Conservation (phyloP, 345 rosid species). For the Camelina hispida region DNA sequence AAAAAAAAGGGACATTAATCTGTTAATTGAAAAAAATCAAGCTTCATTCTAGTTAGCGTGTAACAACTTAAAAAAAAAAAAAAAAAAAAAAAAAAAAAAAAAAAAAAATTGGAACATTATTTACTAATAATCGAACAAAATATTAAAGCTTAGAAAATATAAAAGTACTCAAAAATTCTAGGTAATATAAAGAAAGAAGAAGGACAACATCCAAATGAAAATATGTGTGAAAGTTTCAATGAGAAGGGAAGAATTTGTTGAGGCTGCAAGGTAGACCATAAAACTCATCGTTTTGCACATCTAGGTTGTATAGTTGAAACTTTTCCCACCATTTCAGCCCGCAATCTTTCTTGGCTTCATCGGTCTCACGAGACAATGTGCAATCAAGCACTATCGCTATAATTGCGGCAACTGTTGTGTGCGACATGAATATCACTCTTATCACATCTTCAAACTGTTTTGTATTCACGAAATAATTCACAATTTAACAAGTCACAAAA, state of each 20-base stretch:
- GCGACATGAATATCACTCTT: conserved; percentile 67
- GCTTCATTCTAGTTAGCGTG: too few relatives aligned
- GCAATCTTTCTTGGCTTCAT: conserved; percentile 54
- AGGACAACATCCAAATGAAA: conserved; percentile 8
- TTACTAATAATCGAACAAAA: too few relatives aligned
- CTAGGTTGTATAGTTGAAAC: conserved; percentile 57
- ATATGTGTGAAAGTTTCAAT: conserved; percentile 30
- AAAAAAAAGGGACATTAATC: too few relatives aligned
- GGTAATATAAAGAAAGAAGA: background rate
- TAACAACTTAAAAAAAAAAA: too few relatives aligned
- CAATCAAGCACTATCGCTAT: conserved; percentile 59
- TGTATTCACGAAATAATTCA: background rate
- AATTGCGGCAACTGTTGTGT: conserved; percentile 59
- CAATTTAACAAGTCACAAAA: background rate
- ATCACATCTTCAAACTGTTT: conserved; percentile 56
- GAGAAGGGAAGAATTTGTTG: conserved; percentile 65
- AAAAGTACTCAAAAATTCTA: background rate
- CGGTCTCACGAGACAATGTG: conserved; percentile 53
- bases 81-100: too few relatives aligned
- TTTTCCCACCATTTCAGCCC: conserved; percentile 75
- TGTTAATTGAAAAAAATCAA: too few relatives aligned
- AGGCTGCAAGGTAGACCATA: conserved; percentile 66
- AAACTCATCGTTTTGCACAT: conserved; percentile 74
- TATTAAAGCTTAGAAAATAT: background rate
- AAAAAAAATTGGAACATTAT: too few relatives aligned